Conservation (phyloP, 768 basidiomycete genomes). For the Neoboletus magnificus region DNA sequence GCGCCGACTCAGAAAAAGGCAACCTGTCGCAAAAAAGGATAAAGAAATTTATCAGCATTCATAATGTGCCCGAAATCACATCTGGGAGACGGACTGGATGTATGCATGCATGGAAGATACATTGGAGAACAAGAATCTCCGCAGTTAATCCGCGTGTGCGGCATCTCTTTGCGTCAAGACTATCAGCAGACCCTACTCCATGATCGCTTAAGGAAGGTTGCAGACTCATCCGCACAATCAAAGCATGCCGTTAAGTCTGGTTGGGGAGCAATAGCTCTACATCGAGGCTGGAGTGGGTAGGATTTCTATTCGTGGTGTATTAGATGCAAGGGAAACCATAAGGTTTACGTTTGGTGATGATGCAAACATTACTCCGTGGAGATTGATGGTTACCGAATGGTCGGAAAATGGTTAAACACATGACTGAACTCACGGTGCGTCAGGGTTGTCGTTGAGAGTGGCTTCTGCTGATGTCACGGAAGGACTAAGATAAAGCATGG, state of each 20-base stretch:
- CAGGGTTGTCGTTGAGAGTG: slow-evolving; percentile 4
- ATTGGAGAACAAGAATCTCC: neutral
- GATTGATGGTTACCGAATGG: neutral
- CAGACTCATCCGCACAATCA: slow-evolving; percentile 8
- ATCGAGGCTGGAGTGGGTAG: neutral
- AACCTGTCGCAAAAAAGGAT: neutral
- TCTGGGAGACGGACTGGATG: neutral
- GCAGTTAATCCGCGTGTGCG: neutral
- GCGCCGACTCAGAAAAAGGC: neutral
- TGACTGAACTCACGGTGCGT: neutral
- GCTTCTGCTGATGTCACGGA: neutral
- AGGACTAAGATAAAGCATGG: neutral
- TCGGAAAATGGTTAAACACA: neutral
- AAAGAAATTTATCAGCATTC: neutral
- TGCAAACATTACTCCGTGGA: neutral
- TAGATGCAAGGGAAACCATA: neutral
- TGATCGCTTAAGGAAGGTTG: neutral
- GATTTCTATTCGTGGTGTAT: neutral
- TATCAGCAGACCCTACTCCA: neutral
- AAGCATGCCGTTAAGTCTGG: slow-evolving; percentile 2
- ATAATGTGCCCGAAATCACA: neutral
- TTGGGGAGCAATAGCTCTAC: neutral
- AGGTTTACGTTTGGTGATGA: neutral
- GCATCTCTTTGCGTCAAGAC: neutral
- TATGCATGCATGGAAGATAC: too few relatives aligned